Evolutionary conservation across 2,329 filamentous ascomycete species (phyloP), one percentile per base, ranked within the genome.

Genomic region (Dothideomycetes sp.): DNA sequence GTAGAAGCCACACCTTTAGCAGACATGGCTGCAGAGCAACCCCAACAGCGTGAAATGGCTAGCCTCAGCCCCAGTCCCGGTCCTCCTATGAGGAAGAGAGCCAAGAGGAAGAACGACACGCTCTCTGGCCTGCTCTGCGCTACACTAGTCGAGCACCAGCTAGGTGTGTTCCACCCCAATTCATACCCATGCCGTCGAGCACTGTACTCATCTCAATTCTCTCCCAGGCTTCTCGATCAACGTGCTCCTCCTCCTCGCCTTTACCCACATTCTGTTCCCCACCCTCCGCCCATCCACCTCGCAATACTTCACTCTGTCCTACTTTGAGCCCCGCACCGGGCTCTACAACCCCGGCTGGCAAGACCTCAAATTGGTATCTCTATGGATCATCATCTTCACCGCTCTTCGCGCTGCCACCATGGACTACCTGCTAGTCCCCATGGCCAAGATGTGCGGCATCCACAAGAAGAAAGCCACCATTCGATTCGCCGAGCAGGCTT

Each of bases 401-500:
- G 88, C 84, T 16, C 70, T 95, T 37, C 81, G 91, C 45, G 88
- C 86, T 27, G 78, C 77, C 38, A 70, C 76, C 43, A 93, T 96
- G 77, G 88, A 95, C 59, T 91, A 94, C 65, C 54, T 93, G 10
- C 71, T 96, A 37, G 77, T 78, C 15, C 91, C 89, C 5, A 64
- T 93, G 42, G 88, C 83, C 30, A 78, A 76, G 48, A 65, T 70
- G 33, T 72, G 74, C 48, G 89, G 89, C 24, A 75, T 95, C 52
- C 72, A 73, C 52, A 84, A 81, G 56, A 71, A 70, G 57, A 95
- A 94, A 66, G 77, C 78, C 33, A 68, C 82, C 45, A 76, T 84
- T 34, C 76, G 91, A 44, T 94, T 96, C 64, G 86, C 86, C 47
- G 91, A 98, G 66, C 91, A 98, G 65, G 85, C 81, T 33, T 96